phyloP scores from a whole-genome alignment of 768 basidiomycete genomes.

The Fomitopsis serialis region DNA sequence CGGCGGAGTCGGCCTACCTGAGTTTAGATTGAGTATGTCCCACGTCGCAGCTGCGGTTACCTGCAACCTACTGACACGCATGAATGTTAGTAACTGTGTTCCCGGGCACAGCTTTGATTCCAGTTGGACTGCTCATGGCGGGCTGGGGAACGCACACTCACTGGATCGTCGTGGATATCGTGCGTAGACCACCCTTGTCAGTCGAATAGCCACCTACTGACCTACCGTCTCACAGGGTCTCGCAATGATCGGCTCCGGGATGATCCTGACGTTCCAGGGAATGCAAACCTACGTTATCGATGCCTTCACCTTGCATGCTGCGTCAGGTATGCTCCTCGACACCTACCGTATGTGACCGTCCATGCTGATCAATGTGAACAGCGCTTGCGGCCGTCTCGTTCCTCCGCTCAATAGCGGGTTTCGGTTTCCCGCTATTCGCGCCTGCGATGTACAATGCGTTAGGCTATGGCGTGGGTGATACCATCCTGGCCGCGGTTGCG shows the following conservation, averaged over 20 bases:
- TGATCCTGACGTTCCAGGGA: slow-evolving; percentile 57
- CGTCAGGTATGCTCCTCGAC: slow-evolving; percentile 44
- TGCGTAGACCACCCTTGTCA: slow-evolving; percentile 22
- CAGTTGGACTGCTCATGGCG: slow-evolving; percentile 61
- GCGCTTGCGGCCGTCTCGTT: slow-evolving; percentile 61
- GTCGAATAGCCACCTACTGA: neutral
- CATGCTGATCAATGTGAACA: slow-evolving; percentile 10
- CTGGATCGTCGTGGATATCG: slow-evolving; percentile 71
- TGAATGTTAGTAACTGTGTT: slow-evolving; percentile 57
- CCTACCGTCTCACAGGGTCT: slow-evolving; percentile 41
- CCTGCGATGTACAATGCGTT: slow-evolving; percentile 58
- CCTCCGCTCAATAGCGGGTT: slow-evolving; percentile 62
- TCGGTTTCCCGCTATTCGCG: slow-evolving; percentile 71
- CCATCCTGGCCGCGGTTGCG: slow-evolving; percentile 51
- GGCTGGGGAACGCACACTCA: slow-evolving; percentile 64
- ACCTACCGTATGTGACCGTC: neutral
- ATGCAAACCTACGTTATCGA: slow-evolving; percentile 69
- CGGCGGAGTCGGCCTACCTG: slow-evolving; percentile 47
- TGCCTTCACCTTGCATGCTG: slow-evolving; percentile 59
- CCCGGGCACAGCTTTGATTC: slow-evolving; percentile 52
- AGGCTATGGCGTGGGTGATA: slow-evolving; percentile 66
- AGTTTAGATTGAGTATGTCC: slow-evolving; percentile 43
- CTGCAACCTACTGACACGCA: too few species aligned
- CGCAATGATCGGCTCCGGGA: slow-evolving; percentile 46
- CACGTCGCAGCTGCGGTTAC: neutral